A percentile compares a stretch with the other conserved stretches of the same genome.
Conservation (phyloP, 768 basidiomycete genomes). For the Dendrothele bispora region DNA sequence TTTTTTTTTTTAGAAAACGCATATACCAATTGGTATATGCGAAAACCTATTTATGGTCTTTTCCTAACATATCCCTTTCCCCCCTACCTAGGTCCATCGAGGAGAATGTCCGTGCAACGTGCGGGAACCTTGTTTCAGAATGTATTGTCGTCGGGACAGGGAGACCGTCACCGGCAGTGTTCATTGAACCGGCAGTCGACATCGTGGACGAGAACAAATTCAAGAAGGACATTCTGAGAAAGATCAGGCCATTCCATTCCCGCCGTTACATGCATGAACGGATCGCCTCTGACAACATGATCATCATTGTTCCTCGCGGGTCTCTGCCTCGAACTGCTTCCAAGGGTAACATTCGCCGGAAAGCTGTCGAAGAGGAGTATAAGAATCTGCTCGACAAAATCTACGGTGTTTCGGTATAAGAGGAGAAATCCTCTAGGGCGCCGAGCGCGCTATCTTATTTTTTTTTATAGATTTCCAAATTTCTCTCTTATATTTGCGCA, state of each 20-base stretch:
- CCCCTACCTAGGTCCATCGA: slow-evolving; percentile 75
- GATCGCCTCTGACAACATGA: slow-evolving; percentile 61
- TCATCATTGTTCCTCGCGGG: slow-evolving; percentile 64
- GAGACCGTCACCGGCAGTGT: slow-evolving; percentile 73
- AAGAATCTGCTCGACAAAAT: slow-evolving; percentile 56
- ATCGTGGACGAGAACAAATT: slow-evolving; percentile 58
- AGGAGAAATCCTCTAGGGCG: too few species aligned
- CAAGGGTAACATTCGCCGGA: slow-evolving; percentile 80
- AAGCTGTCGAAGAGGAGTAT: slow-evolving; percentile 71
- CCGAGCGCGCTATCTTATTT: too few species aligned
- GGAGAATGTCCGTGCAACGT: slow-evolving; percentile 69
- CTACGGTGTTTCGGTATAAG: slow-evolving; percentile 39
- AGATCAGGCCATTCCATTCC: slow-evolving; percentile 71
- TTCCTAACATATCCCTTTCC: not conserved
- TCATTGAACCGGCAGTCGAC: slow-evolving; percentile 62
- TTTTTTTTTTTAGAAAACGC: too few species aligned
- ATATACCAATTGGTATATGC: not conserved
- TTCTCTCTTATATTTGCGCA: too few species aligned
- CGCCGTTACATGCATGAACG: slow-evolving; percentile 80
- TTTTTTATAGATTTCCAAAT: too few species aligned
- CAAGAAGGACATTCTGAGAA: slow-evolving; percentile 70
- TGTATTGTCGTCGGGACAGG: slow-evolving; percentile 79
- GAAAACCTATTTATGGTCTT: not conserved
- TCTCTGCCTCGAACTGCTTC: slow-evolving; percentile 77
- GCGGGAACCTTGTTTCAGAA: slow-evolving; percentile 62